Evolutionary conservation across 768 basidiomycete species (phyloP), one percentile per base, ranked within the genome.

Genomic region (Pisolithus sp.): DNA sequence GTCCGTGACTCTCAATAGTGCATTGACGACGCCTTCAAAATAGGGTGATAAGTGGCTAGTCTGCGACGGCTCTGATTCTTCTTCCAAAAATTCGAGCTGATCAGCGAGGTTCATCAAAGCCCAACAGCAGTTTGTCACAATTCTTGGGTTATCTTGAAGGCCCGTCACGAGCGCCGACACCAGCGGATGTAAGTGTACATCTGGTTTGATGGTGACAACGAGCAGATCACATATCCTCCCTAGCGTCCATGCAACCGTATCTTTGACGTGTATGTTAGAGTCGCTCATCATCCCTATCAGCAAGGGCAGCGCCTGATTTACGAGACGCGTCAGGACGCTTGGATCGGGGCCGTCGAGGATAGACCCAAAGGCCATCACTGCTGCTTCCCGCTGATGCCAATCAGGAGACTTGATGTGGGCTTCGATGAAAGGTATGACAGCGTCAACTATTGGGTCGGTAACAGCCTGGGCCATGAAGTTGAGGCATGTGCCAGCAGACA

Each of bases 371-470:
- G 94, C 85, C 94, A 98, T 99, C 51, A 98, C 85, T 5, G 94
- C 95, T 0, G 96, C 96, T 67, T 99, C 96, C 39, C 96, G 91
- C 50, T 84, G 76, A 63, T 90, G 92, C 96, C 96, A 99, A 64
- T 96, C 91, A 26, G 83, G 77, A 23, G 83, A 75, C 63, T 88
- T 90, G 76, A 99, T 98, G 71, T 97, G 85, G 15, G 85, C 85
- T 71, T 98, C 96, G 62, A 99, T 97, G 77, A 97, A 99, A 7
- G 96, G 95, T 50, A 99, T 94, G 48, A 97, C 90, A 7, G 85
- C 85, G 1, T 88, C 83, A 9, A 99, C 95, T 57, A 99, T 89
- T 12, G 80, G 75, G 64, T 99, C 95, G 50, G 88, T 80, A 10
- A 97, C 92, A 26, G 93, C 90, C 53, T 86, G 85, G 0, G 96